Conservation (phyloP, 192 early-diverging fungal genomes). For the Coemansia sp. region DNA sequence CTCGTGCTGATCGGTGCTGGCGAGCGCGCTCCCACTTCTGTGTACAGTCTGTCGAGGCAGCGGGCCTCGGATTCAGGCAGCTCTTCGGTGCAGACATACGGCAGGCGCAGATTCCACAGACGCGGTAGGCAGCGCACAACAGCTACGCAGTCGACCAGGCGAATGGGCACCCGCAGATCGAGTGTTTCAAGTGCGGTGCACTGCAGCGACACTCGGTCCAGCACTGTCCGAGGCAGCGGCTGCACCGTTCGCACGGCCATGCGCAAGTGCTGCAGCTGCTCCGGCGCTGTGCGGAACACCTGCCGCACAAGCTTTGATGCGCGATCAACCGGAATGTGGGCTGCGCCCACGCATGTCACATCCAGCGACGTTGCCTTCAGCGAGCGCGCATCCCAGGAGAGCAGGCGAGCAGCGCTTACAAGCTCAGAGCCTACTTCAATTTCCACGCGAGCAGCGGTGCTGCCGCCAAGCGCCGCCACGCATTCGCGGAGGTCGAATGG, state of each 20-base stretch:
- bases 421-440: constrained; percentile 4
- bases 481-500: constrained; percentile 13
- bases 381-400: neutral
- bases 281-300: neutral
- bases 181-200: constrained; percentile 1
- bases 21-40: neutral
- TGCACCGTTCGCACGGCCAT: neutral
- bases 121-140: constrained; percentile 8
- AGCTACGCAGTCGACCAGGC: neutral
- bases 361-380: neutral
- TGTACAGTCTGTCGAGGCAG: constrained; percentile 13
- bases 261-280: constrained; percentile 6
- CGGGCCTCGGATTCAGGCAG: neutral
- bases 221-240: neutral
- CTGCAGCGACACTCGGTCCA: neutral
- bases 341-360: neutral
- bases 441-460: neutral
- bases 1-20: constrained; percentile 3
- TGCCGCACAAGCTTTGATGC: neutral
- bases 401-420: neutral
- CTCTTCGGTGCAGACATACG: constrained; percentile 9
- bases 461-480: neutral
- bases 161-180: constrained; percentile 21
- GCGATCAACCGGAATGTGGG: neutral
- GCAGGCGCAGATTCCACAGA: constrained; percentile 12